Evolutionary conservation across 331 rosid species (phyloP), one percentile per base, ranked within the genome.

Genomic region (Erythrophleum ivorense): DNA sequence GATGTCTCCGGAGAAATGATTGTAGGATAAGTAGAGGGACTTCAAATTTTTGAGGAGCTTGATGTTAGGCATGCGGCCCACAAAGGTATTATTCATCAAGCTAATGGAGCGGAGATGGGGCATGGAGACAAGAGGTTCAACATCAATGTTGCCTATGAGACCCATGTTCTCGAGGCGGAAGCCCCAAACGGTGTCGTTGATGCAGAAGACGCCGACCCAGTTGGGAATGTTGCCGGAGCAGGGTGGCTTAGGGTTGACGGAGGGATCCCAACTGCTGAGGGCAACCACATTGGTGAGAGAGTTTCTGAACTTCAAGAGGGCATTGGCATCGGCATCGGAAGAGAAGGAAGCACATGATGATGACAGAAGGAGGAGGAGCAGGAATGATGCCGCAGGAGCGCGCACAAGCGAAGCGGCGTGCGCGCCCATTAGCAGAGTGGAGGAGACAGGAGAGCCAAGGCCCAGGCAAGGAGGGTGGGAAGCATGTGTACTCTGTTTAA

Each of bases 11-110:
- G 89, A 87, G 75, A 95, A 91, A 75, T 91, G 97, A 40, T 95
- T 95, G 34, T 80, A 86, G 2, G 97, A 89, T 63, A 95, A 63
- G 81, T 70, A 93, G 18, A 93, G 52, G 6, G 97, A 84, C 72
- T 83, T 89, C 57, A 95, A 55, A 49, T 66, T 77, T 16, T 82
- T 81, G 2, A 93, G 57, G 73, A 63, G 46, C 59, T 78, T 88
- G 1, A 95, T 4, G 36, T 82, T 62, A 0, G 99, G 99, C 75
- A 90, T 66, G 8, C 91, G 81, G 16, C 99, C 98, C 13, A 62
- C 82, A 72, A 95, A 89, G 7, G 94, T 86, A 67, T 95, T 95
- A 83, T 93, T 95, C 99, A 88, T 91, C 52, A 95, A 76, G 88
- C 97, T 89, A 6, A 95, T 2, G 0, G 88, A 72, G n/a, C 90